These are phyloP conservation scores for Cyberlindnera xishuangbannaensis DNA, from an alignment of 805 yeast species.

Conservation along the genomic window DNA sequence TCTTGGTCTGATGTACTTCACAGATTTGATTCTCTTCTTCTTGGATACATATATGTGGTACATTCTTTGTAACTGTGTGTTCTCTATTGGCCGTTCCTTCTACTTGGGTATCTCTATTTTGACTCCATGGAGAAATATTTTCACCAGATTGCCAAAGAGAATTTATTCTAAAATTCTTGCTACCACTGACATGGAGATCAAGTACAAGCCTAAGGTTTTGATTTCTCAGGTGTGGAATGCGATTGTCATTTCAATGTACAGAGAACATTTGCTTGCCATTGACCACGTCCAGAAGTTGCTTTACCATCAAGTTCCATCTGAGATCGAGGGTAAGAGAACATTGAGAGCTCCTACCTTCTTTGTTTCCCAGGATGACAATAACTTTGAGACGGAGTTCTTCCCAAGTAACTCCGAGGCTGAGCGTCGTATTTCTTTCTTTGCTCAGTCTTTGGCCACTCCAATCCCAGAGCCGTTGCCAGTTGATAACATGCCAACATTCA, in stretches of 20 bases:
- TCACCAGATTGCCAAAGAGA: constrained; percentile 97
- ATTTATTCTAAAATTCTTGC: constrained; percentile 96
- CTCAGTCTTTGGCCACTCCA: constrained; percentile 97
- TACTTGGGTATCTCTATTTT: constrained; percentile 97
- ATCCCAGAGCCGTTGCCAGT: constrained; percentile 98
- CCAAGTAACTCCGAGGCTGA: constrained; percentile 97
- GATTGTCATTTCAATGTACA: constrained; percentile 97
- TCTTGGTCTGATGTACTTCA: constrained; percentile 86
- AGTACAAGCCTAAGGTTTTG: constrained; percentile 96
- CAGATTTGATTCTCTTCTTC: constrained; percentile 93
- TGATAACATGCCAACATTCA: constrained; percentile 99
- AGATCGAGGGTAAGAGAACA: constrained; percentile 96
- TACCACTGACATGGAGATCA: constrained; percentile 98
- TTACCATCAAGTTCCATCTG: constrained; percentile 98
- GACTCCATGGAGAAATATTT: constrained; percentile 99
- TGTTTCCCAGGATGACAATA: constrained; percentile 91
- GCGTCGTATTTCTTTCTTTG: constrained; percentile 98
- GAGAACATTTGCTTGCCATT: constrained; percentile 96
- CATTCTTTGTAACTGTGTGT: constrained; percentile 88
- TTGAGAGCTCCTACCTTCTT: constrained; percentile 98
- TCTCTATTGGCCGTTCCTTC: constrained; percentile 96
- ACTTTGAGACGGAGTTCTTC: constrained; percentile 94
- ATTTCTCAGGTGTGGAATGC: constrained; percentile 99
- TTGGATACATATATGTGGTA: constrained; percentile 99
- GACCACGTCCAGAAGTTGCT: constrained; percentile 97